Percentiles rank a stretch among this genome's conserved stretches.
Conservation (phyloP, 2,329 filamentous ascomycete species). For the Penicillium glabrum region DNA sequence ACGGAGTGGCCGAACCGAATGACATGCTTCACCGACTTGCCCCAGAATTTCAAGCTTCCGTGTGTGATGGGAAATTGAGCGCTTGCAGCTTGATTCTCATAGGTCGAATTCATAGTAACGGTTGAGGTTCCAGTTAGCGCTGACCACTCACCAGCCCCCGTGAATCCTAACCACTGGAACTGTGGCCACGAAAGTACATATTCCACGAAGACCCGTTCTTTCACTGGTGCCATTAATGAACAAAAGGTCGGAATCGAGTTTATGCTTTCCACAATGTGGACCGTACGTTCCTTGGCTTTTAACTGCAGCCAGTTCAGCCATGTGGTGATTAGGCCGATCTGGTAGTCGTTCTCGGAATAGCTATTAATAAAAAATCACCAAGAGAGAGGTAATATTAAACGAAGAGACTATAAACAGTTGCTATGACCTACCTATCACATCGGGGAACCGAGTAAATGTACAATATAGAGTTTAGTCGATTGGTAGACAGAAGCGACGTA, state of each 20-base stretch:
- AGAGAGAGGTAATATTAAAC: neutral
- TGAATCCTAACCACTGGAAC: neutral
- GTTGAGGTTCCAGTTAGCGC: constrained; percentile 6
- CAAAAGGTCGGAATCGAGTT: neutral
- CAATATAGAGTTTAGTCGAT: constrained; percentile 1
- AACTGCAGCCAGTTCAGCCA: neutral
- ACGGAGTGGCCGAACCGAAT: neutral
- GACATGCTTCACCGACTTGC: constrained; percentile 5
- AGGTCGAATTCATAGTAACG: neutral
- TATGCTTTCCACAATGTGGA: neutral
- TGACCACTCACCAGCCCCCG: constrained; percentile 14
- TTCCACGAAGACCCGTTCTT: neutral
- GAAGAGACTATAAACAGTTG: neutral
- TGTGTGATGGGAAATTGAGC: constrained; percentile 2
- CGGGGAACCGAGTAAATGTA: constrained; percentile 2
- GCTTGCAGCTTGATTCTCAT: constrained; percentile 2
- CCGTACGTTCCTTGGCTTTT: neutral
- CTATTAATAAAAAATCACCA: neutral
- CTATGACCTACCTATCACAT: neutral
- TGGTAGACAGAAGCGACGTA: constrained; percentile 20
- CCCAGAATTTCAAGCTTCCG: neutral
- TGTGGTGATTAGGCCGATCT: neutral
- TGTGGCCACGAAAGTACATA: too few species aligned
- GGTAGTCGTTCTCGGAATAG: neutral
- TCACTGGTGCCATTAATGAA: neutral